These are phyloP conservation scores for Coniosporium tulheliwenetii DNA, from an alignment of 2,329 filamentous ascomycete genomes.

Conservation along the genomic window DNA sequence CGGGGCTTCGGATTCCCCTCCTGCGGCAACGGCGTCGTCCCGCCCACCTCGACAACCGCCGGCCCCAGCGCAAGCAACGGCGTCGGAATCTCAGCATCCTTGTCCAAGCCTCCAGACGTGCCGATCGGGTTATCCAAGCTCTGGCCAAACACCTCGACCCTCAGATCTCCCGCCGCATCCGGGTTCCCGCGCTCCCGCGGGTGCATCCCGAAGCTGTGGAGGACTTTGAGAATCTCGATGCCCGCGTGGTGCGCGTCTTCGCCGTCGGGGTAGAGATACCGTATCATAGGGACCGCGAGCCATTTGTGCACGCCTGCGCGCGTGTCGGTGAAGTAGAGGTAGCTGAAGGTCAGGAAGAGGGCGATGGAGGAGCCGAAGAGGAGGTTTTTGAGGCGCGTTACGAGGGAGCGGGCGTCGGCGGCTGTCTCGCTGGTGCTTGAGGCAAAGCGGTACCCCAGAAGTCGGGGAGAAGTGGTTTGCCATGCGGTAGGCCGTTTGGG, in stretches of 20 bases:
- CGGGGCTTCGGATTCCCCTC: constrained; percentile 75
- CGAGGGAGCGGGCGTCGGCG: constrained; percentile 1
- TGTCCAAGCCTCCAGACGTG: constrained; percentile 91
- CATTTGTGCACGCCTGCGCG: constrained; percentile 37
- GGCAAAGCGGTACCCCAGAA: too few species aligned
- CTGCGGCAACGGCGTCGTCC: constrained; percentile 76
- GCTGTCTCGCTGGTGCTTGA: too few species aligned
- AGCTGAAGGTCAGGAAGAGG: constrained; percentile 28
- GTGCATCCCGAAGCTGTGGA: constrained; percentile 62
- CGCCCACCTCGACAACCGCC: constrained; percentile 80
- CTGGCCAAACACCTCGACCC: constrained; percentile 59
- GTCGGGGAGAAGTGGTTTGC: too few species aligned
- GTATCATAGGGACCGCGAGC: constrained; percentile 43
- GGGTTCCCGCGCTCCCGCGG: constrained; percentile 62
- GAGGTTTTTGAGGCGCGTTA: constrained; percentile 31
- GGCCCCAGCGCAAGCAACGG: constrained; percentile 73
- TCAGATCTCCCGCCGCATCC: constrained; percentile 36
- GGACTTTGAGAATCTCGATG: constrained; percentile 51
- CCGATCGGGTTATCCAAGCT: constrained; percentile 73
- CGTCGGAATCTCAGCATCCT: constrained; percentile 79
- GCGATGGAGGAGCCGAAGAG: constrained; percentile 39
- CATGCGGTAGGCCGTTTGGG: too few species aligned
- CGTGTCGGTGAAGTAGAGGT: constrained; percentile 37
- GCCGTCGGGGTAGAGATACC: constrained; percentile 53
- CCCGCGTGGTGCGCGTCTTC: constrained; percentile 86